Base-by-base conservation (phyloP, 106 monocot species). In the Apostasia shenzhenica region DNA sequence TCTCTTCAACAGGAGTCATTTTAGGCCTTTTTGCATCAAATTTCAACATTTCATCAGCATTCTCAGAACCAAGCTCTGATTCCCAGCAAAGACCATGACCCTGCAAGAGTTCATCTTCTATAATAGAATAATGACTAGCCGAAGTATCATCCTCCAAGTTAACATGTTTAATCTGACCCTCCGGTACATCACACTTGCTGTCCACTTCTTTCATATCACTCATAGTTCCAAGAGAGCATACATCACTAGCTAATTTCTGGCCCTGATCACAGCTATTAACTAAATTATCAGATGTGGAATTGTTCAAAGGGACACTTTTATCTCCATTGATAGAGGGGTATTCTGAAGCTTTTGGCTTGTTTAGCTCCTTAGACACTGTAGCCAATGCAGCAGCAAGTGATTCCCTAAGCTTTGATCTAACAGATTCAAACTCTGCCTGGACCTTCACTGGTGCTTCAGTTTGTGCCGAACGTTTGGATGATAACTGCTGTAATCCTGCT, bases 81-180 rank as follows among this genome's bases (percentile, higher is more conserved):
- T 67, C 83, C 99, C 99, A 99, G 60, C 65, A 80, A 63, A 99
- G 87, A 1, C 93, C 99, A 80, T 99, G 87, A 59, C 80, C 99
- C 57, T 88, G 99, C 77, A 99, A 80, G 70, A 99, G 87, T 39
- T 99, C 99, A 87, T 99, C 93, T 69, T 75, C 77, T 14, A 75
- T 70, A 54, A 71, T 14, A 57, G 77, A 64, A 51, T 49, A 67
- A 37, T 67, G 50, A 37, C 48, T 75, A 26, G 44, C 48, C 67
- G 76, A 37, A 11, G 71, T 42, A 48, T 81, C 82, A 45, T 77
- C 74, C 39, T 80, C 72, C 43, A 69, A 48, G 42, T 45, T 66
- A 67, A 10, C 41, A 71, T 45, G n/a, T 14, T 75, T 73, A 51
- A 14, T 56, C 50, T 81, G 59, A 49, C 55, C 68, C 41, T 74